phyloP scores from a whole-genome alignment of 2,329 filamentous ascomycete species.

The Penicillium palitans region DNA sequence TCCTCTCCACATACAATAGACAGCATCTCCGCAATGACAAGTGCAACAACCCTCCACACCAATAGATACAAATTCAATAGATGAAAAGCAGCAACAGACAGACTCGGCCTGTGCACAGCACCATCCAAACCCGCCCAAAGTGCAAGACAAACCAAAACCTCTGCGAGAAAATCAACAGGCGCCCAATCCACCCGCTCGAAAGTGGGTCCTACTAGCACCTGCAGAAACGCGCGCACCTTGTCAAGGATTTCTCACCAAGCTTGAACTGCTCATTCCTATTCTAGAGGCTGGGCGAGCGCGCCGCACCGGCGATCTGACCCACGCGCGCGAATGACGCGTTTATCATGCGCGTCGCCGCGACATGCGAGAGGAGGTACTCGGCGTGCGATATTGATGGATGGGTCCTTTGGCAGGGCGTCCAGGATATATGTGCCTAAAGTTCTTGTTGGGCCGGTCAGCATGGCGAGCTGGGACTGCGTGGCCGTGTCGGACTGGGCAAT shows the following conservation, averaged over 20 bases:
- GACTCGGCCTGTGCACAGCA: too few relatives aligned
- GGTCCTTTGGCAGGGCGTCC: neutral
- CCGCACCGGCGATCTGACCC: too few relatives aligned
- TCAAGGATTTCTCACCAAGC: neutral
- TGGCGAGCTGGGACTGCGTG: neutral
- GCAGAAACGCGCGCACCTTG: neutral
- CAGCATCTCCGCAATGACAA: neutral
- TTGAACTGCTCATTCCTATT: neutral
- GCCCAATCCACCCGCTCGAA: neutral
- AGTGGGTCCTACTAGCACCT: neutral
- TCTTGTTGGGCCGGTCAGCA: neutral
- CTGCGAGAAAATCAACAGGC: neutral
- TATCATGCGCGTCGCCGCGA: neutral
- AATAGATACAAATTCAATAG: neutral
- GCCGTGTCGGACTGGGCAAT: neutral
- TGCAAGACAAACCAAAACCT: neutral
- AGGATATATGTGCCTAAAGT: neutral
- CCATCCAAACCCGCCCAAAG: neutral
- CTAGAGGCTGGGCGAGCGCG: neutral
- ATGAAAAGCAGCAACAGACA: neutral
- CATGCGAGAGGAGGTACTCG: too few relatives aligned
- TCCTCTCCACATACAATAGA: neutral
- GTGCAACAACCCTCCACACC: neutral
- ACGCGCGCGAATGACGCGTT: neutral
- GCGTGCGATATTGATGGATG: neutral